Evolutionary conservation across 2,329 filamentous ascomycete species (phyloP), one percentile per base, ranked within the genome.

Genomic region (Leptographium galeiforme): DNA sequence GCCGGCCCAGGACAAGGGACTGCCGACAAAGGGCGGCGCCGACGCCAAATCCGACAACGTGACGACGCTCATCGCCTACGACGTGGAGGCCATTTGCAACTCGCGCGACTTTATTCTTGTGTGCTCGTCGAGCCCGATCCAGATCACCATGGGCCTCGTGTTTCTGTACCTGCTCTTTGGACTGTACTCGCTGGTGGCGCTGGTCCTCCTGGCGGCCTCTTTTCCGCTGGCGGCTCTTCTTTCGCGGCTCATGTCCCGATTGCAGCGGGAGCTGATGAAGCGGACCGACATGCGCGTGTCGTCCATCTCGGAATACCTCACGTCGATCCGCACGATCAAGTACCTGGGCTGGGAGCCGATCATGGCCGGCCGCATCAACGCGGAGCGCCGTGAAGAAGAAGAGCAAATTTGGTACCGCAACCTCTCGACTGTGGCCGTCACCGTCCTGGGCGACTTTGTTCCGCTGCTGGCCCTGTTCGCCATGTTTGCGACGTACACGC

Each of bases 311-410:
- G 78, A 81, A 59, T 81, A 79, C 58, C 68, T 81, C 32, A 66
- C 71, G 32, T 78, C 77, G 8, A 79, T 81, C 53, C 71, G 74
- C 12, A 75, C 75, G 16, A 73, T 81, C 63, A 81, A 81, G 60
- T 81, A 79, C 58, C 80, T 81, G 61, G 75, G 75, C 2, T 81
- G 78, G 78, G 78, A 81, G 60, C 68, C 71, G 18, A 70, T 74
- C 36, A 72, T 78, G 56, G 70, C 72, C 12, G 66, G 72, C n/a
- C 72, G 70, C 50, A 73, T 81, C 53, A 69, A 75, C 34, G 64
- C 70, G 6, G 70, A 75, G 12, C 73, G 78, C 2, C 61, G 65
- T 14, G 64, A 68, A 2, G 78, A 81, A 60, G 77, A 80, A 56
- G 72, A 71, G 44, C 70, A 72, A 40, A 68, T 79, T 25, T 81